Evolutionary conservation across 2,329 filamentous ascomycete species (phyloP).

Genomic region (Diatrype stigma): DNA sequence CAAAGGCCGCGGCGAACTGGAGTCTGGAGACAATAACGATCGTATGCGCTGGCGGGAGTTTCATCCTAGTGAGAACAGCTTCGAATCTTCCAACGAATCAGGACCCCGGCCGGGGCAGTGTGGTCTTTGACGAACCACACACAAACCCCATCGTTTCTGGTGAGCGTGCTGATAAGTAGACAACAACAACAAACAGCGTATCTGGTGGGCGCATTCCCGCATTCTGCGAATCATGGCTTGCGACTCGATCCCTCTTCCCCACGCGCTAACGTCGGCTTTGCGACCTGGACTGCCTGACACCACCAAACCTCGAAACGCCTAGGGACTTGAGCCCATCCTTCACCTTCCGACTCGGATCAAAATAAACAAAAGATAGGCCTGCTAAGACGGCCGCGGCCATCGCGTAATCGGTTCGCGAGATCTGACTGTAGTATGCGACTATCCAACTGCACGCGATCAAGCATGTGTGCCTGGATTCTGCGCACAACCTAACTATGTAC

Average conservation of each 20-base stretch:
- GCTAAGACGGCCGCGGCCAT: neutral
- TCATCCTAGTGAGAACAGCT: constrained; percentile 15
- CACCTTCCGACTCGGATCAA: neutral
- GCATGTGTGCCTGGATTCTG: neutral
- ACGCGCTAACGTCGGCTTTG: constrained; percentile 18
- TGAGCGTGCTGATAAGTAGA: neutral
- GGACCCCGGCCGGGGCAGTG: neutral
- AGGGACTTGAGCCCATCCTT: neutral
- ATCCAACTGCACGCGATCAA: neutral
- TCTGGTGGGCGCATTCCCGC: constrained; percentile 22
- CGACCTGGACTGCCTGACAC: neutral
- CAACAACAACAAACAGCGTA: constrained; percentile 5
- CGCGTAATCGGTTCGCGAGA: neutral
- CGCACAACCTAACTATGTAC: neutral
- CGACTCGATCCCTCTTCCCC: constrained; percentile 16
- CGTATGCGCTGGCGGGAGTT: constrained; percentile 29
- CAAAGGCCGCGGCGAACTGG: constrained; percentile 11
- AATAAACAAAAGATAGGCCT: neutral
- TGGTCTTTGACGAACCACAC: constrained; percentile 7
- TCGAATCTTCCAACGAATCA: constrained; percentile 6
- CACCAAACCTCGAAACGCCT: neutral
- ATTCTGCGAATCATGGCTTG: constrained; percentile 22
- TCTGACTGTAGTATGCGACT: neutral
- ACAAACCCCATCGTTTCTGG: constrained; percentile 4
- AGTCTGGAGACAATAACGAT: constrained; percentile 11